phyloP scores from a whole-genome alignment of 345 rosid species.

The Murraya koenigii region DNA sequence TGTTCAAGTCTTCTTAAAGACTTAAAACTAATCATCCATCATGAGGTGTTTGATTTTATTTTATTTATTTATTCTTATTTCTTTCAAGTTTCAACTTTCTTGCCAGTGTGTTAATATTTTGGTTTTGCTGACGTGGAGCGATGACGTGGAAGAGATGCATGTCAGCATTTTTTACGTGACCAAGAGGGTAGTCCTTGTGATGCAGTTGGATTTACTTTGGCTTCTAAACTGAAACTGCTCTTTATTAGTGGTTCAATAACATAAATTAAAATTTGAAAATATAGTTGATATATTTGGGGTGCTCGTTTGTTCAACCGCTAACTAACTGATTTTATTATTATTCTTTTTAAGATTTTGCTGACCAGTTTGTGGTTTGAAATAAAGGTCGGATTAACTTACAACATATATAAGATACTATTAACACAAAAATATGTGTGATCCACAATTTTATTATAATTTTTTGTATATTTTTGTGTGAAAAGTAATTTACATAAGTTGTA shows the following conservation, averaged over 20 bases:
- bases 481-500: too few species aligned
- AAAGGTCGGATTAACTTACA: too few species aligned
- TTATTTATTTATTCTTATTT: neutral
- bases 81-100: neutral
- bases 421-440: too few species aligned
- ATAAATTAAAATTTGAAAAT: neutral
- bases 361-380: too few species aligned
- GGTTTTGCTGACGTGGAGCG: slow-evolving; percentile 3
- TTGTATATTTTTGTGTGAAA: too few species aligned
- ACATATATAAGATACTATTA: too few species aligned
- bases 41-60: neutral
- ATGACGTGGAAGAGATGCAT: slow-evolving; percentile 6
- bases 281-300: neutral
- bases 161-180: slow-evolving; percentile 17
- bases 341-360: neutral
- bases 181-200: neutral
- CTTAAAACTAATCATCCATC: too few species aligned
- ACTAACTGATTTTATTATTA: slow-evolving; percentile 11
- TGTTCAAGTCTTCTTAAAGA: neutral
- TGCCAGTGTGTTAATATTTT: neutral
- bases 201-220: neutral
- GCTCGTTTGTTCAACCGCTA: slow-evolving; percentile 30
- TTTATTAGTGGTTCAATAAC: slow-evolving; percentile 5
- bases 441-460: too few species aligned
- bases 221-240: neutral